Evolutionary conservation across 1,284 basidiomycete genomes (phyloP).

Genomic region (Tilletiaria anomala): DNA sequence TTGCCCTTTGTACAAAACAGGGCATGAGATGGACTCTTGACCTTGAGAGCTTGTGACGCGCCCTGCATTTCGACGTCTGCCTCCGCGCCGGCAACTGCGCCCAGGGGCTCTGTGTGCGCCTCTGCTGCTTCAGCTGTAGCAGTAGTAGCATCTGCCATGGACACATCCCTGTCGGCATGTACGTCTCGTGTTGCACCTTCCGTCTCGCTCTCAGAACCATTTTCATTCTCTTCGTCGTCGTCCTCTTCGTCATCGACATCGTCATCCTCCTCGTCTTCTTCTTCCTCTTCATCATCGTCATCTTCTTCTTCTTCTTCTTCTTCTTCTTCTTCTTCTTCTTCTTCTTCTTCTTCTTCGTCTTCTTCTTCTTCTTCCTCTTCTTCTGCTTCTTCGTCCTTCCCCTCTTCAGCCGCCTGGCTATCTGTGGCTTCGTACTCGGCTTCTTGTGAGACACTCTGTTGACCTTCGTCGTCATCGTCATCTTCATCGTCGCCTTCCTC

Average conservation of each 20-base stretch:
- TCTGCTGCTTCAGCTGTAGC: not conserved
- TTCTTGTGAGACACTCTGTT: too few relatives aligned
- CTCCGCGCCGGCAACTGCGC: constrained; percentile 5
- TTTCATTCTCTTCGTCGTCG: not conserved
- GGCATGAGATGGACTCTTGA: too few relatives aligned
- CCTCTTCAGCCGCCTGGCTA: too few relatives aligned
- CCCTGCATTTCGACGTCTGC: constrained; percentile 10
- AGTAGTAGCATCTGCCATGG: not conserved
- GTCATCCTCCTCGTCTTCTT: constrained; percentile 12
- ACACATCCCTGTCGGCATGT: too few relatives aligned
- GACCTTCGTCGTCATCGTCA: too few relatives aligned
- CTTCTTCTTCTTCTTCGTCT: too few relatives aligned
- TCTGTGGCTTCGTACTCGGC: too few relatives aligned
- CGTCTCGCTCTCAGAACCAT: not conserved
- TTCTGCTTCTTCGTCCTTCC: too few relatives aligned
- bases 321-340: constrained; percentile 6
- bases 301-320: constrained; percentile 14
- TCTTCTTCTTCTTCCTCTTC: too few relatives aligned
- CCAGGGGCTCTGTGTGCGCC: not conserved
- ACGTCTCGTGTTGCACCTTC: too few relatives aligned
- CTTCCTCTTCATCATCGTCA: constrained; percentile 20
- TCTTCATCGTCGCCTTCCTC: too few relatives aligned
- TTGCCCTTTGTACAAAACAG: too few relatives aligned
- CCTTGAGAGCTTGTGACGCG: constrained; percentile 8
- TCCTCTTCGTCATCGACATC: constrained; percentile 17